Evolutionary conservation across 2,329 filamentous ascomycete species (phyloP).

Genomic region (Sporothrix euskadiensis): DNA sequence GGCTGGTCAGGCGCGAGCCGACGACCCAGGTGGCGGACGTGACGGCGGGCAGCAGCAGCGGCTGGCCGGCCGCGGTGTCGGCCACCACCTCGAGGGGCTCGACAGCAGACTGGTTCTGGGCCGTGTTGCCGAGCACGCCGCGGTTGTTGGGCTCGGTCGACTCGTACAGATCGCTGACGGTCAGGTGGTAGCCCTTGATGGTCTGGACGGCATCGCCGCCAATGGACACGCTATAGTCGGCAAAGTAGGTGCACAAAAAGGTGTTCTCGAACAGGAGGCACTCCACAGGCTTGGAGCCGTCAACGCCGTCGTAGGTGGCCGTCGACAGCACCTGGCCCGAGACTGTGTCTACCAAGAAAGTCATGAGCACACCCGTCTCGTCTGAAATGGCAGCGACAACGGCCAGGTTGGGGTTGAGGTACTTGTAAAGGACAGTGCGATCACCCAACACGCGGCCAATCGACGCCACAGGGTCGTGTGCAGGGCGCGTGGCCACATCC

Average conservation of each 20-base stretch:
- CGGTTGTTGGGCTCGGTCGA: slow-evolving; percentile 81
- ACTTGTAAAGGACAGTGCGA: slow-evolving; percentile 94
- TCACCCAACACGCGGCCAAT: slow-evolving; percentile 93
- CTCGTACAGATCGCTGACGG: slow-evolving; percentile 87
- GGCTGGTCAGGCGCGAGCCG: slow-evolving; percentile 71
- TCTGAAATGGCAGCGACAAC: slow-evolving; percentile 71
- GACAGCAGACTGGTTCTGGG: slow-evolving; percentile 72
- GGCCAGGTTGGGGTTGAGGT: slow-evolving; percentile 83
- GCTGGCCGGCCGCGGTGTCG: slow-evolving; percentile 37
- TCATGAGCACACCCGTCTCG: slow-evolving; percentile 58
- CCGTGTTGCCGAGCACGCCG: slow-evolving; percentile 55
- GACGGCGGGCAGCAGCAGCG: slow-evolving; percentile 65
- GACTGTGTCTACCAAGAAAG: slow-evolving; percentile 82
- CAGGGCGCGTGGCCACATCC: slow-evolving; percentile 65
- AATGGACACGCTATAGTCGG: slow-evolving; percentile 43
- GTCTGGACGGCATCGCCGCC: slow-evolving; percentile 45
- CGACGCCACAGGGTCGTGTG: slow-evolving; percentile 85
- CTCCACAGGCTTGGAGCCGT: slow-evolving; percentile 70
- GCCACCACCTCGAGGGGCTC: slow-evolving; percentile 60
- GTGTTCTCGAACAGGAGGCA: slow-evolving; percentile 90
- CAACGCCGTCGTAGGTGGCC: slow-evolving; percentile 69
- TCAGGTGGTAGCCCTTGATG: slow-evolving; percentile 81
- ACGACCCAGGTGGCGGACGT: slow-evolving; percentile 80
- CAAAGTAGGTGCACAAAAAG: slow-evolving; percentile 82
- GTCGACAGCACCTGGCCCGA: slow-evolving; percentile 79